phyloP scores from a whole-genome alignment of 306 rosid species.

The Begonia fuchsioides region DNA sequence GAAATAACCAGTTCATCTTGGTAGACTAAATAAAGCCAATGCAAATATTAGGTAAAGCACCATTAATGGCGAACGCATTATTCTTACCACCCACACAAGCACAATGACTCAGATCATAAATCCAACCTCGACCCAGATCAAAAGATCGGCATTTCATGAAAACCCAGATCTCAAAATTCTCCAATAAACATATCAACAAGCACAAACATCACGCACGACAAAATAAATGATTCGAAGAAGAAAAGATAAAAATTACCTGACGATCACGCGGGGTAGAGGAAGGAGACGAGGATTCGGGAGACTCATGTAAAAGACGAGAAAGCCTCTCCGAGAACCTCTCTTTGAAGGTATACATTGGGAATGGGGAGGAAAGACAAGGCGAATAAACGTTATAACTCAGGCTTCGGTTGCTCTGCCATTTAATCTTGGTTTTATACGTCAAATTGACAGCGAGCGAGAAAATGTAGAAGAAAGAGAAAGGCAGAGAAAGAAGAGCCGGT shows the following conservation, averaged over 20 bases:
- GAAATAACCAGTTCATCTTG: no score
- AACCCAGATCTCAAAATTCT: constrained; percentile 34
- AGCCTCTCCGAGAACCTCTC: constrained; percentile 53
- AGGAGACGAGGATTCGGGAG: constrained; percentile 19
- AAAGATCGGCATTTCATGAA: constrained; percentile 8
- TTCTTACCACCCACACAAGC: not conserved
- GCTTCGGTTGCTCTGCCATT: not conserved
- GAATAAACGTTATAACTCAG: not conserved
- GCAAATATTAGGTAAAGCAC: no score
- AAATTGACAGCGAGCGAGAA: not conserved
- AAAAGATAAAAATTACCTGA: constrained; percentile 22
- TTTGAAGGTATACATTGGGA: constrained; percentile 33
- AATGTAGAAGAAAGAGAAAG: not conserved
- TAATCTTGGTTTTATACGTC: not conserved
- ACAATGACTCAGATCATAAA: constrained; percentile 6
- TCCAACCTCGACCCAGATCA: constrained; percentile 1
- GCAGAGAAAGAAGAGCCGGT: not conserved
- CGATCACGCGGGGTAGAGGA: constrained; percentile 6
- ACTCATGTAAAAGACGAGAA: constrained; percentile 40
- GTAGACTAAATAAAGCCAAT: no score
- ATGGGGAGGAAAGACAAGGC: not conserved
- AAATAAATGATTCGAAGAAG: not conserved
- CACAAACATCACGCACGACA: not conserved
- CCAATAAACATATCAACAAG: constrained; percentile 4
- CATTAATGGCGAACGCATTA: no score